Conservation (phyloP, 78 protist species). For the Kipferlia bialata region DNA sequence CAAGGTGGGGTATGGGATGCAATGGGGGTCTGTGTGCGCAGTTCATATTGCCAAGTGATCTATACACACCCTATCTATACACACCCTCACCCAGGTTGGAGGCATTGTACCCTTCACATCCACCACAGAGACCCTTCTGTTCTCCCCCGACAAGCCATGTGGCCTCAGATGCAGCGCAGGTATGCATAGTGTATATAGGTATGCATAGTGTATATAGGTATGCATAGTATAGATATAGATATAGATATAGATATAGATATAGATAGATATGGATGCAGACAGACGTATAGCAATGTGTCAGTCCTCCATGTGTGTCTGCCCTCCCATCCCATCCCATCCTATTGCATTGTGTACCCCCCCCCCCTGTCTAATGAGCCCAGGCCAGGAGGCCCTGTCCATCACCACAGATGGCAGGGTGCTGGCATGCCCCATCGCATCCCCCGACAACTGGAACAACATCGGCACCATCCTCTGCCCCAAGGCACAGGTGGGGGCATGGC, state of each 20-base stretch:
- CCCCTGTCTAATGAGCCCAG: neutral
- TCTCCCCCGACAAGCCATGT: neutral
- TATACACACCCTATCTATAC: too few relatives aligned
- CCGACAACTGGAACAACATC: conserved; percentile 1
- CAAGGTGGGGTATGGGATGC: neutral
- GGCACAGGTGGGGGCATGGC: neutral
- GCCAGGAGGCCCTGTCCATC: neutral
- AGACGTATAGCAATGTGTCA: neutral
- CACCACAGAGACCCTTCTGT: conserved; percentile 1
- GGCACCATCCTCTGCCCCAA: neutral
- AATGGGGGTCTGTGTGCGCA: too few relatives aligned
- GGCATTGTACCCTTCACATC: conserved; percentile 7
- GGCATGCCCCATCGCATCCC: neutral
- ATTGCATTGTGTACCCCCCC: neutral
- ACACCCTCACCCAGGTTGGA: too few relatives aligned
- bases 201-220: too few relatives aligned
- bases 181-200: too few relatives aligned
- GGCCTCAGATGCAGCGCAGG: neutral
- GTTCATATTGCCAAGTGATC: too few relatives aligned
- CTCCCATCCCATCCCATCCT: neutral
- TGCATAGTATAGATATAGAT: too few relatives aligned
- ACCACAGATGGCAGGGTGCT: conserved; percentile 3
- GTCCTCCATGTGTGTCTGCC: neutral
- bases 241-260: too few relatives aligned
- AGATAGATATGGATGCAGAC: too few relatives aligned